phyloP scores from a whole-genome alignment of 495 filamentous ascomycete genomes.

The Penicillium pancosmium region DNA sequence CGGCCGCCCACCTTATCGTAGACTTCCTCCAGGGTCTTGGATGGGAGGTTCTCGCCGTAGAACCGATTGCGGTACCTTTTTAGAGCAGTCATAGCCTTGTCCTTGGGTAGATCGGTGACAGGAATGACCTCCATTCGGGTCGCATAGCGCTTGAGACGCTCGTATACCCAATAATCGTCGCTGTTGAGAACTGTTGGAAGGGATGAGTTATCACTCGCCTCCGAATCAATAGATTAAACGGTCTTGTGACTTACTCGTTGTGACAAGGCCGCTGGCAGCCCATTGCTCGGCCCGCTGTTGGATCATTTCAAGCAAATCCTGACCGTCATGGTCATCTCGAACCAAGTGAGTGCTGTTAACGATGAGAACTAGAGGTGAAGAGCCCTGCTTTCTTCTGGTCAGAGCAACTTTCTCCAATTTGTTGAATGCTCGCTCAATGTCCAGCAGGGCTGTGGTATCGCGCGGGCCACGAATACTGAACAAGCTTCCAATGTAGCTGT shows the following conservation, averaged over 20 bases:
- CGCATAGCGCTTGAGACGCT: slow-evolving; percentile 84
- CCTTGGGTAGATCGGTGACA: slow-evolving; percentile 77
- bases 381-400: slow-evolving; percentile 57
- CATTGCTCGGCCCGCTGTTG: slow-evolving; percentile 95
- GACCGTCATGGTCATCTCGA: slow-evolving; percentile 86
- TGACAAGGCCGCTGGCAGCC: slow-evolving; percentile 87
- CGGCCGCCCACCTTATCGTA: slow-evolving; percentile 87
- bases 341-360: slow-evolving; percentile 91
- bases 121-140: slow-evolving; percentile 90
- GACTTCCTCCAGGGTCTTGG: slow-evolving; percentile 66
- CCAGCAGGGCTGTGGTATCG: slow-evolving; percentile 85
- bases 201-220: too few relatives aligned
- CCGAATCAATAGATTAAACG: not conserved
- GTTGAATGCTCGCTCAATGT: slow-evolving; percentile 96
- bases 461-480: slow-evolving; percentile 93
- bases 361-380: slow-evolving; percentile 76
- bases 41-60: slow-evolving; percentile 56
- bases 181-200: slow-evolving; percentile 70
- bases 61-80: slow-evolving; percentile 74
- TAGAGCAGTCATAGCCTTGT: slow-evolving; percentile 73
- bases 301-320: slow-evolving; percentile 88
- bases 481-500: slow-evolving; percentile 91
- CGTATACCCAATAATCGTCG: slow-evolving; percentile 98
- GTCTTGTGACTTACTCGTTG: slow-evolving; percentile 53
- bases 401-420: slow-evolving; percentile 96